Base-by-base conservation (phyloP, 768 basidiomycete species). In the Serendipita sp. region DNA sequence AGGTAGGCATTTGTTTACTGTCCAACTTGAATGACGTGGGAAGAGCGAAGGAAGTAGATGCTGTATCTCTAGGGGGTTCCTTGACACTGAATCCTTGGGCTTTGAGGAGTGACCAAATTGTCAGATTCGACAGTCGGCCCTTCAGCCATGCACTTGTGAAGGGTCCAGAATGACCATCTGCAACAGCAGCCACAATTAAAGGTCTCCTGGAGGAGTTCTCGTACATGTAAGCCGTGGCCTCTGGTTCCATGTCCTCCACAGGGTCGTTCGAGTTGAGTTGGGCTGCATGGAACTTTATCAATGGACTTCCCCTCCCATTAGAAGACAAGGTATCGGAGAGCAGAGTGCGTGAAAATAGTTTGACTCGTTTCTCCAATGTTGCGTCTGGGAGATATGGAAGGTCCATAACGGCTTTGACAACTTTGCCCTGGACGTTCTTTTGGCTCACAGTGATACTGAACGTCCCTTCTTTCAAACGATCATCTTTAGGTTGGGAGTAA, bases 141-240 rank as follows among this genome's bases (percentile, higher is more conserved):
- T 63, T 68, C 60, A 98, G 83, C 34, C 95, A 77, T 62, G 82
- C 80, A 13, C 90, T 92, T 1, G 95, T 98, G 60, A 90, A 79
- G 41, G 74, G 80, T 0, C 96, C 96, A 1, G 82, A 77, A 71
- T 98, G 96, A 2, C 93, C 92, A 67, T 93, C 92, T 84, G 95
- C 87, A 38, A 95, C 84, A 1, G 90, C 76, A 68, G 91, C 93
- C 73, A 95, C 88, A 44, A 91, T 76, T 64, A 87, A 79, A 68
- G 90, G 88, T 14, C 86, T 86, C 1, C 81, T 79, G 0, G 76
- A 76, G 2, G 80, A 76, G 9, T 79, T 76, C 66, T 84, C 81
- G 44, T 34, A 33, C 14, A 22, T 41, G 61, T 11, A 56, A 56
- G 95, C 74, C 65, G 92, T 75, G 62, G 84, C 82, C 64, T 79